A percentile compares a stretch with the other conserved stretches of the same genome.
These are phyloP conservation scores for Adansonia madagascariensis DNA, from an alignment of 441 rosid genomes.

Conservation along the genomic window DNA sequence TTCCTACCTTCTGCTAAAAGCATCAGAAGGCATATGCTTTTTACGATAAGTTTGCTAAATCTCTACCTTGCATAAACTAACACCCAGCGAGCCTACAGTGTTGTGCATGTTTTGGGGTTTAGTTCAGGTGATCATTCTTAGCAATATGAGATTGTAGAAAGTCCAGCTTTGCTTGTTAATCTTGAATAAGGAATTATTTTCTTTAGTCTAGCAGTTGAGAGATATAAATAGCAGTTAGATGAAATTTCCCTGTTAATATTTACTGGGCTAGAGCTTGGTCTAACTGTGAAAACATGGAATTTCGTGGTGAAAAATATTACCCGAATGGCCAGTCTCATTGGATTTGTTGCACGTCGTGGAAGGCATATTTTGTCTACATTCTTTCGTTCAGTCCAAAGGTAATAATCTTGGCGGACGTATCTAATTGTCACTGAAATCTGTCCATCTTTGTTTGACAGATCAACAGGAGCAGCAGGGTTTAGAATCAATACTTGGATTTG, in stretches of 20 bases:
- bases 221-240: background rate
- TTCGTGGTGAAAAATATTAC: background rate
- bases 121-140: background rate
- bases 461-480: constrained; percentile 36
- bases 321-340: background rate
- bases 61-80: background rate
- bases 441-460: constrained; percentile 33
- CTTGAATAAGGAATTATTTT: background rate
- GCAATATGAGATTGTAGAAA: constrained; percentile 2
- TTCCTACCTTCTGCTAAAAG: constrained; percentile 8
- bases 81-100: background rate
- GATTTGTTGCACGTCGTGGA: background rate
- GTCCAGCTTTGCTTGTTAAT: background rate
- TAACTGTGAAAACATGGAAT: background rate
- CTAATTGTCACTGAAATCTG: constrained; percentile 16
- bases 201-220: constrained; percentile 16
- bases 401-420: background rate
- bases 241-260: background rate
- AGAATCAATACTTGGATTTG: constrained; percentile 27
- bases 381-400: constrained; percentile 6
- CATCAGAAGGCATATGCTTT: background rate
- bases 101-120: background rate
- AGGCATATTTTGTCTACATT: background rate
- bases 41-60: background rate
- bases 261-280: constrained; percentile 2